A percentile compares a stretch with the other conserved stretches of the same genome.
Evolutionary conservation across 2,329 filamentous ascomycete species (phyloP).

Genomic region (Cadophora malorum): DNA sequence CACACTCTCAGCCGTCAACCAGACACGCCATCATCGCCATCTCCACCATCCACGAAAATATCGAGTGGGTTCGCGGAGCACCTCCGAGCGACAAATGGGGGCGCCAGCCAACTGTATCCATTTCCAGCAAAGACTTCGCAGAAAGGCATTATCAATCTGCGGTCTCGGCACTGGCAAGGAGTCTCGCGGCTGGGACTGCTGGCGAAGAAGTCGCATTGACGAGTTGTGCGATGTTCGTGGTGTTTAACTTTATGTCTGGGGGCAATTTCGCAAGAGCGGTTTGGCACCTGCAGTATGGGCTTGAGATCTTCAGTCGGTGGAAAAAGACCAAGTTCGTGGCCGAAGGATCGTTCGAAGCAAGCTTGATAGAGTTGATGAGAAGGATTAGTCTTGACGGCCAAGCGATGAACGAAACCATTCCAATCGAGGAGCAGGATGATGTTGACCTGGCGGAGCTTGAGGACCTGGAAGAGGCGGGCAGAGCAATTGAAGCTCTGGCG

Average conservation of each 20-base stretch:
- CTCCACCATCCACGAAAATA: conserved; percentile 51
- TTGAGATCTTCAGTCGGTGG: conserved; percentile 41
- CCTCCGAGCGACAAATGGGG: conserved; percentile 10
- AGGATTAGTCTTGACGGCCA: conserved; percentile 19
- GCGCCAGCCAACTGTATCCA: conserved; percentile 38
- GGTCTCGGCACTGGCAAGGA: conserved; percentile 49
- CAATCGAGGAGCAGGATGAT: neutral
- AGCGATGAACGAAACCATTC: conserved; percentile 12
- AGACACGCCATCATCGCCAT: conserved; percentile 58
- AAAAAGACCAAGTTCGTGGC: neutral
- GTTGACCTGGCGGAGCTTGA: neutral
- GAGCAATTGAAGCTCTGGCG: neutral
- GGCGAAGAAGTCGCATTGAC: conserved; percentile 49
- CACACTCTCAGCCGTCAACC: conserved; percentile 53
- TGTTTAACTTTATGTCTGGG: conserved; percentile 58
- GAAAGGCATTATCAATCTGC: conserved; percentile 57
- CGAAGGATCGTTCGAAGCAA: conserved; percentile 27
- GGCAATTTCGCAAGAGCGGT: conserved; percentile 54
- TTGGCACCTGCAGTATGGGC: conserved; percentile 45
- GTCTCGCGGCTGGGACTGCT: conserved; percentile 41
- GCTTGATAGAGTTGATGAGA: conserved; percentile 23
- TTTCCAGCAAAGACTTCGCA: conserved; percentile 33
- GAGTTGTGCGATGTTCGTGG: conserved; percentile 58
- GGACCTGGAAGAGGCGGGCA: neutral
- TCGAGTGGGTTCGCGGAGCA: conserved; percentile 18